Percentiles rank a stretch among this genome's conserved stretches.
Evolutionary conservation across 148 eudicot species (phyloP).

Genomic region (Nyssa sinensis): DNA sequence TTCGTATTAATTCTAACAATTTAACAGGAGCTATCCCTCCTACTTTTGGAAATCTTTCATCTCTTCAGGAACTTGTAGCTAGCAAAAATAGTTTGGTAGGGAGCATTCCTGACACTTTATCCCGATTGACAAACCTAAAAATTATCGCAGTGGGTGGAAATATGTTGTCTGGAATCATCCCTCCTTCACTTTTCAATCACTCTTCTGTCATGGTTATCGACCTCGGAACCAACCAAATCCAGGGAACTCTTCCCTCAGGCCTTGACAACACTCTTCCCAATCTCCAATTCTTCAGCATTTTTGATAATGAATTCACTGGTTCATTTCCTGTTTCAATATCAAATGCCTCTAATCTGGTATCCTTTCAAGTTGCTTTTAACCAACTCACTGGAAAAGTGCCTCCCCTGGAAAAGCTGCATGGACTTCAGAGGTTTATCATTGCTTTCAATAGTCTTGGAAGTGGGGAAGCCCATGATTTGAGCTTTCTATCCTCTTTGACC

Average conservation of each 20-base stretch:
- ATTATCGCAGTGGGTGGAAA: background rate
- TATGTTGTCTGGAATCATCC: background rate
- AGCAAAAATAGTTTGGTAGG: background rate
- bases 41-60: background rate
- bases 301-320: background rate
- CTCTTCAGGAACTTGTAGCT: background rate
- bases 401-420: background rate
- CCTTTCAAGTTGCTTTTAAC: background rate
- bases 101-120: background rate
- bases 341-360: background rate
- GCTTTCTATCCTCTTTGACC: slow-evolving; percentile 24
- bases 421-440: background rate
- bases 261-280: background rate
- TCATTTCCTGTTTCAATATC: background rate
- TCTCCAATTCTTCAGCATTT: background rate
- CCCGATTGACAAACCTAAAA: background rate
- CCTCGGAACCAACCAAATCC: background rate
- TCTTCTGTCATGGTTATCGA: background rate
- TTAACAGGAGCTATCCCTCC: background rate
- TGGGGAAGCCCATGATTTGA: slow-evolving; percentile 22
- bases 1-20: slow-evolving; percentile 4
- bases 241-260: background rate
- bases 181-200: background rate
- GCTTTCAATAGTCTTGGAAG: slow-evolving; percentile 13
- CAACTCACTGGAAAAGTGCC: background rate